A percentile compares a stretch with the other conserved stretches of the same genome.
These are phyloP conservation scores for Saccharomycodes ludwigii DNA, from an alignment of 805 yeast genomes.

Conservation along the genomic window DNA sequence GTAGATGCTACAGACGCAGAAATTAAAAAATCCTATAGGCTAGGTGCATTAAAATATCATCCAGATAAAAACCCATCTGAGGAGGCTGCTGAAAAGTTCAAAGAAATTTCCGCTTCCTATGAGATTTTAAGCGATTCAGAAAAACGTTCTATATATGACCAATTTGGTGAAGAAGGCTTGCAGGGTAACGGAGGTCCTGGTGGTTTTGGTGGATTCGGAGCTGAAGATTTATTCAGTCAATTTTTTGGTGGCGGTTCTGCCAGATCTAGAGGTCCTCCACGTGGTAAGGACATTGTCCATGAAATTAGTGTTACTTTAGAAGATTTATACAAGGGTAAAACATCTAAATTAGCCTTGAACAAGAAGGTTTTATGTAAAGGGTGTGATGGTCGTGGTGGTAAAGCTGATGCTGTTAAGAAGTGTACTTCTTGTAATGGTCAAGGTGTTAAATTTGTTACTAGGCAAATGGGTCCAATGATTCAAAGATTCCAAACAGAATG, in stretches of 20 bases:
- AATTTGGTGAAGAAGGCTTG: constrained; percentile 87
- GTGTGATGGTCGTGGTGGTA: constrained; percentile 96
- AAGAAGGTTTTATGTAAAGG: constrained; percentile 78
- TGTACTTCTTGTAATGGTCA: constrained; percentile 84
- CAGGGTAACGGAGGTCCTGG: constrained; percentile 66
- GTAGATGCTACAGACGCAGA: constrained; percentile 57
- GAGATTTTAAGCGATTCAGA: constrained; percentile 80
- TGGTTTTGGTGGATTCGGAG: constrained; percentile 44
- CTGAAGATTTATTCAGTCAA: constrained; percentile 39
- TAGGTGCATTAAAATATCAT: constrained; percentile 68
- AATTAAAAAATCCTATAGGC: constrained; percentile 73
- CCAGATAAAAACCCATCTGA: constrained; percentile 77
- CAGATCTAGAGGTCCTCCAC: constrained; percentile 71
- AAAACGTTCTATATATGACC: constrained; percentile 82
- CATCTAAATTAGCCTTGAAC: constrained; percentile 86
- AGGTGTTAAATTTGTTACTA: constrained; percentile 83
- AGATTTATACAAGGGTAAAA: constrained; percentile 88
- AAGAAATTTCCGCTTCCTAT: constrained; percentile 78
- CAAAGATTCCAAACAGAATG: constrained; percentile 95
- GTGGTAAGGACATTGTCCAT: constrained; percentile 87
- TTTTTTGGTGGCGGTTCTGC: constrained; percentile 68
- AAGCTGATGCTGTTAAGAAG: constrained; percentile 74
- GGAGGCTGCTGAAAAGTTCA: constrained; percentile 93
- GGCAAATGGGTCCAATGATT: constrained; percentile 99
- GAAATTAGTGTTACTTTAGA: constrained; percentile 76